Percentiles rank a stretch among this genome's conserved stretches.
Evolutionary conservation across 192 early-diverging fungal species (phyloP).

Genomic region (Rhizophagus sp.): DNA sequence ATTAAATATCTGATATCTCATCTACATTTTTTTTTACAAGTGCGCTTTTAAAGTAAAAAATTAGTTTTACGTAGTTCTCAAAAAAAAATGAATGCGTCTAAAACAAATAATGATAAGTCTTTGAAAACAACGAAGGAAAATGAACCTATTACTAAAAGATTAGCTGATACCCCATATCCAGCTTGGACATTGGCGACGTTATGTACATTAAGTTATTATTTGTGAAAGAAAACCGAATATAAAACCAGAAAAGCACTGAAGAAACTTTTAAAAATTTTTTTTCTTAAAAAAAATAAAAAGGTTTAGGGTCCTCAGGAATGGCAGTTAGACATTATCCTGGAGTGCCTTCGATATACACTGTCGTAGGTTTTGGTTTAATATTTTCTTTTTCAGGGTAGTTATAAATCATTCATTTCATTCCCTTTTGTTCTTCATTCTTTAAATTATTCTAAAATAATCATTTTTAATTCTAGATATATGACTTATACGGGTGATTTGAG

Average conservation of each 20-base stretch:
- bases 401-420: background rate
- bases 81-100: no score
- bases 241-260: no score
- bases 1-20: no score
- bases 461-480: background rate
- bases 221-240: background rate
- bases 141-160: background rate
- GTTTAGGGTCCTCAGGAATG: background rate
- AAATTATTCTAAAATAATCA: background rate
- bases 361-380: background rate
- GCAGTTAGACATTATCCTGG: background rate
- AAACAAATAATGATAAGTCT: background rate
- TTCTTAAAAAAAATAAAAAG: background rate
- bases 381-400: conserved; percentile 7
- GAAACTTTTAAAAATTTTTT: background rate
- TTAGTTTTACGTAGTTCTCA: no score
- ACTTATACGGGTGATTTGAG: background rate
- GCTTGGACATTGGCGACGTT: conserved; percentile 1
- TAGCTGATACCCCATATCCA: conserved; percentile 2
- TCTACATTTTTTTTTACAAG: no score
- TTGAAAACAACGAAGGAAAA: background rate
- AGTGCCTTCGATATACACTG: background rate
- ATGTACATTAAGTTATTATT: background rate
- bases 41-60: no score
- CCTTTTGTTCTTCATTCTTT: background rate